Evolutionary conservation across 1,139 yeast species (phyloP).

Genomic region (Magnusiomyces sp.): DNA sequence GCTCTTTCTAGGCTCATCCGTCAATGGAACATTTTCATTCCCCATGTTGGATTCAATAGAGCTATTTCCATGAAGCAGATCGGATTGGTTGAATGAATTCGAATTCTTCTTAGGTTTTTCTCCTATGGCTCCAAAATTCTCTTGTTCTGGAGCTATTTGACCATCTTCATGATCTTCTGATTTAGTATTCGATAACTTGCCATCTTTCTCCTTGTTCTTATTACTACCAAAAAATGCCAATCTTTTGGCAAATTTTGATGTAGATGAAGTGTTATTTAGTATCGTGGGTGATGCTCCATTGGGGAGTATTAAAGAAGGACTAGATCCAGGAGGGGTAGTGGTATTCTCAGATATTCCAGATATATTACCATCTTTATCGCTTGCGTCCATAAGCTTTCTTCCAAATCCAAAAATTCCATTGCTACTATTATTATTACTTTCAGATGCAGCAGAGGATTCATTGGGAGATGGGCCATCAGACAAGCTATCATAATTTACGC

Average conservation of each 20-base stretch:
- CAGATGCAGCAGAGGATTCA: slow-evolving; percentile 5
- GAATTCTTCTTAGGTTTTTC: background rate
- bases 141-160: slow-evolving; percentile 14
- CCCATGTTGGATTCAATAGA: too few relatives aligned
- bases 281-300: too few relatives aligned
- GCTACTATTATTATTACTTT: background rate
- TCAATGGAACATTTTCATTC: too few relatives aligned
- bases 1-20: too few relatives aligned
- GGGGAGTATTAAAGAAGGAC: too few relatives aligned
- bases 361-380: background rate
- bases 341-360: background rate
- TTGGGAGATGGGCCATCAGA: background rate
- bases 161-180: slow-evolving; percentile 13
- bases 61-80: too few relatives aligned
- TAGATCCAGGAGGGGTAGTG: background rate
- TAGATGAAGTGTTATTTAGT: slow-evolving; percentile 9
- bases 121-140: slow-evolving; percentile 16
- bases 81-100: too few relatives aligned
- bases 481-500: slow-evolving; percentile 7
- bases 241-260: slow-evolving; percentile 25
- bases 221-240: slow-evolving; percentile 26
- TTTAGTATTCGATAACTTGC: background rate
- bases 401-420: background rate
- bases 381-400: background rate
- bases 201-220: slow-evolving; percentile 16